Evolutionary conservation across 139 green algal species (phyloP), one percentile per base, ranked within the genome.

Genomic region (Astrephomene gubernaculifera): DNA sequence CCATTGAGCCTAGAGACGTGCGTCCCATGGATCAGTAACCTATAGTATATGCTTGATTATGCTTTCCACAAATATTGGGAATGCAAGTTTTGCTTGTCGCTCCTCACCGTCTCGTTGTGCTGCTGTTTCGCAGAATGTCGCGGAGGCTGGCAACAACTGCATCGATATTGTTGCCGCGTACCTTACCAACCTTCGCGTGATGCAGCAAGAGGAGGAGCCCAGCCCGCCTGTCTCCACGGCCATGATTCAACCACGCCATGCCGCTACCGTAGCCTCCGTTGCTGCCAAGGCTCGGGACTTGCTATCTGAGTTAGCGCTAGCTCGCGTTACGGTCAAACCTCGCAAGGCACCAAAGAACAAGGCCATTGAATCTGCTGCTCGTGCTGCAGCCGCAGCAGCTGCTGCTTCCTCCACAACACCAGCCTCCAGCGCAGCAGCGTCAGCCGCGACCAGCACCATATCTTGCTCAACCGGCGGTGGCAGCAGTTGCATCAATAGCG

Each of bases 341-440:
- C 64, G 65, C 35, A 86, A 86, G 79, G 79, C 79, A 2, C 79
- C 79, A 2, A 84, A 84, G 63, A 84, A 74, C 63, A 84, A 84
- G 63, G 78, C 78, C 1, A 84, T 84, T 21, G 78, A 84, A 31
- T 65, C 78, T 1, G 78, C 78, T 2, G 78, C 78, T 2, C 61
- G 78, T 6, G 78, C 74, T 0, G 73, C 76, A 17, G 78, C 76
- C 24, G 60, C 63, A 2, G 61, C 78, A 10, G 19, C 78, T 2
- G 33, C 78, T 33, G 4, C 39, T 2, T 33, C 74, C 53, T 70
- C 63, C 6, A 41, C 63, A 21, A 6, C 24, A 21, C 36, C 68
- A 35, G 39, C 39, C 4, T 73, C 39, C 68, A 54, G n/a, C 5
- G 45, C 45, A 29, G 71, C 49, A 25, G 71, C 1, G 0, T 67